These are phyloP conservation scores for Phytophthora syringae DNA, from an alignment of 352 stramenopile species.

Conservation along the genomic window DNA sequence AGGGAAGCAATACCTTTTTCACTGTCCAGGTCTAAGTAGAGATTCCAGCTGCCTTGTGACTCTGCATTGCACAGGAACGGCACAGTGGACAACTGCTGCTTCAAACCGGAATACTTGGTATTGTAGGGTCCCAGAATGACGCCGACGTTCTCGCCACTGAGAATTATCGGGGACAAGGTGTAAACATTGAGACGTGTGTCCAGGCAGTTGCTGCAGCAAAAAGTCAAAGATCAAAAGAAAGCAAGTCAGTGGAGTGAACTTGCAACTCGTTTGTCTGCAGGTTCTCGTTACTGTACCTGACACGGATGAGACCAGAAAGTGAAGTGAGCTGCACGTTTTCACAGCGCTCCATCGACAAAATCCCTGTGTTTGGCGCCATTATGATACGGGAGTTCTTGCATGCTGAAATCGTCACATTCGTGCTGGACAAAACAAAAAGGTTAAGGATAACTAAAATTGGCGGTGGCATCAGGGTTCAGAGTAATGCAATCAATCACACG, in stretches of 20 bases:
- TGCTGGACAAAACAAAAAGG: slow-evolving; percentile 43
- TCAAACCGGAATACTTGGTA: slow-evolving; percentile 92
- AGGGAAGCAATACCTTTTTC: slow-evolving; percentile 52
- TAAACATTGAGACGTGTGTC: slow-evolving; percentile 94
- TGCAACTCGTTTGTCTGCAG: too few relatives aligned
- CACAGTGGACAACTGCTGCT: slow-evolving; percentile 66
- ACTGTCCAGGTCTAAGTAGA: slow-evolving; percentile 73
- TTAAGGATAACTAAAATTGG: slow-evolving; percentile 52
- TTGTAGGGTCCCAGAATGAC: slow-evolving; percentile 97
- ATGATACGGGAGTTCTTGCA: slow-evolving; percentile 97
- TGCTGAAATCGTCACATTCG: slow-evolving; percentile 92
- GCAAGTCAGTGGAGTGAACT: background rate
- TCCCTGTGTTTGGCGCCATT: slow-evolving; percentile 92
- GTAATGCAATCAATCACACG: background rate
- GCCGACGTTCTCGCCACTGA: slow-evolving; percentile 95
- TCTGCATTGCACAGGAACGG: slow-evolving; percentile 59
- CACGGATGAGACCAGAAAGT: slow-evolving; percentile 86
- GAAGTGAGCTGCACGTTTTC: slow-evolving; percentile 92
- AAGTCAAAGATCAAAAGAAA: background rate
- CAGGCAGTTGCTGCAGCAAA: slow-evolving; percentile 89
- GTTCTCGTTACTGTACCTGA: slow-evolving; percentile 63
- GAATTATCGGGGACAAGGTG: slow-evolving; percentile 90
- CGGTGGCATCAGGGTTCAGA: background rate
- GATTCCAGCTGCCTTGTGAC: slow-evolving; percentile 62
- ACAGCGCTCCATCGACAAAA: slow-evolving; percentile 94